Base-by-base conservation (phyloP, 1,139 yeast species). In the Pichia sp. region DNA sequence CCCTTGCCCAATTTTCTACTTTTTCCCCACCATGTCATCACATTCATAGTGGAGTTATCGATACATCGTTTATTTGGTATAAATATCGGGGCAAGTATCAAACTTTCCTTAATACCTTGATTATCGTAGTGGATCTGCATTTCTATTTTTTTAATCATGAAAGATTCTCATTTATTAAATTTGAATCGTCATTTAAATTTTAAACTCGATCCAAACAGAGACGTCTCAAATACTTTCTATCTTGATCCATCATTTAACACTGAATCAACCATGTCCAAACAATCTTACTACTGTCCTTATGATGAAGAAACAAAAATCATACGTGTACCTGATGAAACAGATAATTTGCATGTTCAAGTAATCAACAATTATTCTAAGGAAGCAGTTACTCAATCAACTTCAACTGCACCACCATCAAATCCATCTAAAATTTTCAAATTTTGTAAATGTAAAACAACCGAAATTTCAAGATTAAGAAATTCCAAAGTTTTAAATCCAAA, bases 211-310 rank as follows among this genome's bases (percentile, higher is more conserved):
- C 31, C 31, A 29, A 29, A 9, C 31, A 29, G 31, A 29, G 31
- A 29, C 13, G 13, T 29, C 13, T 29, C 14, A 13, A 31, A 18
- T 10, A n/a, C 38, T 3, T n/a, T 8, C 38, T 34, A n/a, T 34
- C 38, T 34, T n/a, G 38, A 34, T 34, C 38, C 38, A 34, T 34
- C 34, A 14, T n/a, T 3, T 30, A 14, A 30, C 34, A 14, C 14
- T 31, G n/a, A 14, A 16, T 10, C 13, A 31, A 6, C n/a, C 6
- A 46, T 45, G 53, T 43, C 50, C n/a, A 53, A 47, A 30, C 29
- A 44, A 43, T 42, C 48, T 11, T 53, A 51, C n/a, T 46, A 34
- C n/a, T 58, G 61, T 29, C 60, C 61, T 9, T 58, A 48, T 43
- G 60, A 54, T 39, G 42, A 50, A 5, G 25, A 39, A 11, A 57